Base-by-base conservation (phyloP, 768 basidiomycete species). In the Sistotremastrum niveocremeum region DNA sequence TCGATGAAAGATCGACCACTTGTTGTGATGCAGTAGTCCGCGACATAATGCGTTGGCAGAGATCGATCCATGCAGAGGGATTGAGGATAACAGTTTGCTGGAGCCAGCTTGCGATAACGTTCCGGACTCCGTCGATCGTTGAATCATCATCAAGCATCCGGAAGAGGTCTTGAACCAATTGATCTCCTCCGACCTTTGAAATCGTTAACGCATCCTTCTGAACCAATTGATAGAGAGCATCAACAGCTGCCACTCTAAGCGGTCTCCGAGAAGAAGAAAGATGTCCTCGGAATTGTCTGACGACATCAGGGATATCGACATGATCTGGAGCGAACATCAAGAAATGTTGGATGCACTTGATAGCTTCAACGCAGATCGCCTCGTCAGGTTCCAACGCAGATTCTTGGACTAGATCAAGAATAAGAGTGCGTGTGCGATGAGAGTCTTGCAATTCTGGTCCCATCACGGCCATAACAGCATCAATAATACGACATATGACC, bases 31-130 rank as follows among this genome's bases (percentile, higher is more conserved):
- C 87, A 4, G 88, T 90, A 7, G 90, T 93, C 7, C 87, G 74
- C 5, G 87, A 81, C 90, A 99, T 97, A 57, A 99, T 98, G 29
- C 90, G 71, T 61, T 97, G 94, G 56, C 94, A 98, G 1, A 98
- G 71, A 57, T 93, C 91, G 46, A 99, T 95, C 95, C 95, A 99
- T 1, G 93, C 95, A 0, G 85, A 90, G 0, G 95, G 94, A 50
- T 91, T 87, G 47, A 86, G 77, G 12, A 86, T 72, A 1, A 89
- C 93, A 0, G 95, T 98, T 61, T 99, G 95, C 51, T 84, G 78
- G 5, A 98, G 69, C 95, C 95, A 99, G 52, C 84, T 88, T 8
- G 76, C 69, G 54, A 98, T 98, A 48, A 97, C 90, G 51, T 88
- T 84, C 32, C 86, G 72, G 28, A 98, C 91, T 4, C 95, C 95